phyloP scores from a whole-genome alignment of 345 rosid genomes.

The Orychophragmus violaceus region DNA sequence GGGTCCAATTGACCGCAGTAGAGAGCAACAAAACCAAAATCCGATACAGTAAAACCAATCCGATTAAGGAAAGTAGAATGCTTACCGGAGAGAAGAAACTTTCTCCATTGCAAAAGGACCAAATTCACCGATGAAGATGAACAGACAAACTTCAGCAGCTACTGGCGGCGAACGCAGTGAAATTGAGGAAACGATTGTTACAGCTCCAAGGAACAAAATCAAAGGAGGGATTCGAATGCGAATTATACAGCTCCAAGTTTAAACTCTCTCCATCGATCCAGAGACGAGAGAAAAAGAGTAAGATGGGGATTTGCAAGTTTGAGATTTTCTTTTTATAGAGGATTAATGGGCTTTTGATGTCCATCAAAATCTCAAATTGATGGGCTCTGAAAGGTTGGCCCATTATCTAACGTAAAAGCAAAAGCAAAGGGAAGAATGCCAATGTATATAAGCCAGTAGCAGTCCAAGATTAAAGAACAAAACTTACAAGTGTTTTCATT shows the following conservation, averaged over 20 bases:
- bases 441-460: too few species aligned
- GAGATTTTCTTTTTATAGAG: constrained; percentile 14
- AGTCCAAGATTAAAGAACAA: too few species aligned
- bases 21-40: constrained; percentile 1
- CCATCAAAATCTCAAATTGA: neutral
- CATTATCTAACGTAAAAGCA: neutral
- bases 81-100: constrained; percentile 15
- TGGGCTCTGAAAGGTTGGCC: neutral
- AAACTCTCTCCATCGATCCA: constrained; percentile 8
- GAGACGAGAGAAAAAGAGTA: too few species aligned
- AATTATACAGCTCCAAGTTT: neutral
- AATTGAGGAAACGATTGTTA: too few species aligned
- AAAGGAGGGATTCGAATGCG: neutral
- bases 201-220: neutral
- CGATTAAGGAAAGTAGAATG: neutral
- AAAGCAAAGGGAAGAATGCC: too few species aligned
- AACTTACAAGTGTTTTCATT: neutral
- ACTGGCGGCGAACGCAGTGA: constrained; percentile 15
- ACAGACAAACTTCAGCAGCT: neutral
- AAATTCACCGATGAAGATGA: constrained; percentile 2
- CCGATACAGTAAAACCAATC: neutral
- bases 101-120: neutral
- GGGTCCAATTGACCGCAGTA: too few species aligned
- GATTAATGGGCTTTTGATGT: neutral
- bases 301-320: constrained; percentile 5